Base-by-base conservation (phyloP, 331 rosid genomes). In the Prunus yedoensis region DNA sequence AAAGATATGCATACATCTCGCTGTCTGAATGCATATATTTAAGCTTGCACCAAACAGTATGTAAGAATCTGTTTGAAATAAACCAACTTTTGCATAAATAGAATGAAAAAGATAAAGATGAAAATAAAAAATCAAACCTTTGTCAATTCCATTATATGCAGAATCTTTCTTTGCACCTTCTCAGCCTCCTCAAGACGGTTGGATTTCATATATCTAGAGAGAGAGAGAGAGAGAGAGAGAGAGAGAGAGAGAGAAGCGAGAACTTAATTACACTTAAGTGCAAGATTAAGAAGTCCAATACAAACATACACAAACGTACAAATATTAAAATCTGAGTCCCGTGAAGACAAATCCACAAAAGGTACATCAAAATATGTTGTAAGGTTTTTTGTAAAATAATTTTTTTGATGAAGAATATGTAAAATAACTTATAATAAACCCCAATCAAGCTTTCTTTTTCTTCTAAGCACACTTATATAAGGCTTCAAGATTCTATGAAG, bases 131-230 rank as follows among this genome's bases (percentile, higher is more conserved):
- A 50, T 57, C 49, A 35, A 83, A 94, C 97, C 96, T 91, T 90
- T 5, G 91, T 88, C 78, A 87, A 79, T 81, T 94, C 98, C 95
- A 91, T 53, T 17, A 74, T 82, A 74, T 87, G 96, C 77, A 91
- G 85, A 74, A 90, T 84, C 86, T 90, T 94, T 81, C 96, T 91
- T 79, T 90, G 97, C 25, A 91, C 66, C 80, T 78, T 87, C 88
- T 89, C 95, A 57, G 96, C 95, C 64, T 94, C 95, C 54, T 71
- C 84, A 56, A 82, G 79, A 52, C 71, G 90, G 70, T 87, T 86
- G 30, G 88, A 87, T 73, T 86, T 92, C 71, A 82, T 63, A 80
- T 62, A 88, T 82, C 96, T 88, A 68, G 57, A 69, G 64, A 32
- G 58, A 47, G 47, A 47, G 67, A 80, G 49, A 46, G 49, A 46